Evolutionary conservation across 1,284 basidiomycete genomes (phyloP).

Genomic region (Cryptococcus sp.): DNA sequence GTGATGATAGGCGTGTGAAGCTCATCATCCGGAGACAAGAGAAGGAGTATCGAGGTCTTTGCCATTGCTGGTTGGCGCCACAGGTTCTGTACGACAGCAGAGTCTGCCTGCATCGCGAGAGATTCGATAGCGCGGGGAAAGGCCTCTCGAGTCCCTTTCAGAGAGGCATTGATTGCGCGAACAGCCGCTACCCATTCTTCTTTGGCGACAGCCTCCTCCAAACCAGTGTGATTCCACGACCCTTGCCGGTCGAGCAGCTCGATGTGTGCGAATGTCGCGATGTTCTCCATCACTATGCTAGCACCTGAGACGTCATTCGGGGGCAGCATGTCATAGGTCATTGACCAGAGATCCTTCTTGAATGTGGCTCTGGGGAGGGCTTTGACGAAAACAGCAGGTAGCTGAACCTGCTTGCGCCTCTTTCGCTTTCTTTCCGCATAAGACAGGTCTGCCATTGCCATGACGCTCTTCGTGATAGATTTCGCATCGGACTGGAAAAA

Average conservation of each 20-base stretch:
- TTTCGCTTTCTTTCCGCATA: conserved; percentile 30
- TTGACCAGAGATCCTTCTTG: conserved; percentile 67
- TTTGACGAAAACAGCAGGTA: conserved; percentile 23
- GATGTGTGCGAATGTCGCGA: conserved; percentile 66
- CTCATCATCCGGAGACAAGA: conserved; percentile 76
- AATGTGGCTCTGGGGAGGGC: conserved; percentile 44
- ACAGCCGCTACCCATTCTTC: conserved; percentile 46
- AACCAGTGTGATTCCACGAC: conserved; percentile 46
- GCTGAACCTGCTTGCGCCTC: conserved; percentile 13
- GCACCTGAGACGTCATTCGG: conserved; percentile 63
- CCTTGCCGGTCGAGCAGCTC: conserved; percentile 58
- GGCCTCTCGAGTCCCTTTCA: conserved; percentile 62
- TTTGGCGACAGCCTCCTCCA: conserved; percentile 39
- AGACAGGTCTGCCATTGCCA: conserved; percentile 36
- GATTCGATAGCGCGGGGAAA: conserved; percentile 66
- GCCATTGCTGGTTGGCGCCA: conserved; percentile 58
- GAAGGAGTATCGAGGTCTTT: conserved; percentile 64
- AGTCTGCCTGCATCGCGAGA: conserved; percentile 60
- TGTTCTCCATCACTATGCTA: conserved; percentile 60
- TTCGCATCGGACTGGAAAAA: conserved; percentile 50
- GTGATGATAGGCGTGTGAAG: conserved; percentile 72
- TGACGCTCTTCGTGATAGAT: conserved; percentile 36
- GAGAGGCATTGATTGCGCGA: conserved; percentile 60
- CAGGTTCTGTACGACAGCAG: conserved; percentile 59
- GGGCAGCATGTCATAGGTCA: conserved; percentile 63